These are phyloP conservation scores for Penicillium mononematosum DNA, from an alignment of 495 filamentous ascomycete genomes.

Conservation along the genomic window DNA sequence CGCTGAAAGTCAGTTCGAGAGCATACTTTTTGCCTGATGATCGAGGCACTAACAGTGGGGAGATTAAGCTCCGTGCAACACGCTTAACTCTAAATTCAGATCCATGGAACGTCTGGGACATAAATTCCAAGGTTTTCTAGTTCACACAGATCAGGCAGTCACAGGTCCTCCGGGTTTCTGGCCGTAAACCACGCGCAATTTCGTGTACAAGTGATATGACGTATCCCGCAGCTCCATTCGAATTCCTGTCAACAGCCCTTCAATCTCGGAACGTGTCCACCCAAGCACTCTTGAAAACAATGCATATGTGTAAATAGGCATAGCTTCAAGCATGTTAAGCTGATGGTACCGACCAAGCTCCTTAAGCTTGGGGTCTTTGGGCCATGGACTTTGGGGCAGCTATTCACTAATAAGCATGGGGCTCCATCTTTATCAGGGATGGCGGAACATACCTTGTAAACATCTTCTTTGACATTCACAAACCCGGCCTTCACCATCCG, in stretches of 20 bases:
- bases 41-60: neutral
- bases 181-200: constrained; percentile 39
- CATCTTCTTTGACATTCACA: constrained; percentile 48
- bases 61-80: neutral
- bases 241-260: constrained; percentile 53
- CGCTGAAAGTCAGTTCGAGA: neutral
- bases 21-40: too few relatives aligned
- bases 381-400: constrained; percentile 52
- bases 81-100: constrained; percentile 1
- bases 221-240: constrained; percentile 53
- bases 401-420: constrained; percentile 15
- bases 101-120: neutral
- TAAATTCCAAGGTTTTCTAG: neutral
- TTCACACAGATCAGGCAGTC: too few relatives aligned
- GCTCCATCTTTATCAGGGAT: neutral
- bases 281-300: constrained; percentile 57
- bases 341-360: constrained; percentile 48
- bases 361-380: constrained; percentile 53
- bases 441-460: constrained; percentile 37
- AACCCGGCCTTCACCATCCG: constrained; percentile 56
- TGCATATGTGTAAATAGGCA: constrained; percentile 50
- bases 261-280: constrained; percentile 51
- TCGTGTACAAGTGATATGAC: constrained; percentile 46
- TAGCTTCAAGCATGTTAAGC: constrained; percentile 47
- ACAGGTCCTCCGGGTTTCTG: constrained; percentile 31